Base-by-base conservation (phyloP, 345 rosid genomes). In the Ceriops tagal region DNA sequence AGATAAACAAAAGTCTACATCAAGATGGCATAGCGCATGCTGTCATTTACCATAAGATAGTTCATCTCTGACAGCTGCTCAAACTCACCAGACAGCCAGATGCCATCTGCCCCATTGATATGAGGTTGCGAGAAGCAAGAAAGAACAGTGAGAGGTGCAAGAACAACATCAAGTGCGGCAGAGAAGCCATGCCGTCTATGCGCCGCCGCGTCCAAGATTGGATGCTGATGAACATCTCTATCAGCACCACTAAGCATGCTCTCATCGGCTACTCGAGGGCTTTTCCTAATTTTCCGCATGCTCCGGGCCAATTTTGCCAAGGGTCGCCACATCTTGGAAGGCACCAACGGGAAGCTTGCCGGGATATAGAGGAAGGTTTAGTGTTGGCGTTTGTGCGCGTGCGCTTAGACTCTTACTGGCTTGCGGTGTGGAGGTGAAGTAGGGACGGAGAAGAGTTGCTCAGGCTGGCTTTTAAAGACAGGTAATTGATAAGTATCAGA, bases 1-100 rank as follows among this genome's bases (percentile, higher is more conserved):
- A 22, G 24, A 55, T 43, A 43, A 3, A 43, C 18, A 13, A 16
- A 55, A 22, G 52, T 60, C 80, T 90, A 92, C 96, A 92, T 87
- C 82, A 90, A 80, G 84, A 92, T 90, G 31, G 98, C 92, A 64
- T 92, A 90, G 58, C 96, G 89, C 96, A 90, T 83, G 79, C 98
- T 83, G 73, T 92, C 96, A 72, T 88, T 86, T 24, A 88, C 96
- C 90, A 92, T 87, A 27, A 88, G 83, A 81, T 90, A 91, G 62
- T 92, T 92, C 81, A 90, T 82, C 75, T 92, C 98, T 0, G 96
- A 83, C 20, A 79, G 71, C 7, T 83, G 89, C 4, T 78, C 76
- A 31, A 87, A 84, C 63, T 88, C 93, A 19, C 86, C 88, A 0
- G 98, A 85, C 64, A 80, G 83, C 95, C 98, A 90, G 20, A 82